Evolutionary conservation across 768 basidiomycete genomes (phyloP), one percentile per base, ranked within the genome.

Genomic region (Podaxis sp.): DNA sequence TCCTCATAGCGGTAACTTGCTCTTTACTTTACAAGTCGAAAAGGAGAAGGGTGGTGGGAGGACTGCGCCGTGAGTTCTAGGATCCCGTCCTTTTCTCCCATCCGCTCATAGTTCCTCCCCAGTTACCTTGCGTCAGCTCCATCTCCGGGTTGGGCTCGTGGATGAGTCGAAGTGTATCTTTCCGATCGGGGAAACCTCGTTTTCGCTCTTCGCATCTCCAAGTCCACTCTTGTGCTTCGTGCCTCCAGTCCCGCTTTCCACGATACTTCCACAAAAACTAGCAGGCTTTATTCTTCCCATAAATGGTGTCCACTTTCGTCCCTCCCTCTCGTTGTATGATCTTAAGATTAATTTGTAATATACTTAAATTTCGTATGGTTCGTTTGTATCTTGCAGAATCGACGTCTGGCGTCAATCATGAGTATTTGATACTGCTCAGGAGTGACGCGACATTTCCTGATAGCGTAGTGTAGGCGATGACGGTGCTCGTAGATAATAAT

Each of bases 21-120:
- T 83, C 6, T 98, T 91, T 63, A 90, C 93, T 65, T 85, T 98
- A 67, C 84, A 90, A 1, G 86, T 98, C 9, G 96, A 99, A 73
- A 90, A 82, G 65, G 78, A 80, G 64, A 95, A 92, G 68, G 96
- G 96, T 0, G 59, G 76, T 36, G 96, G 96, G 5, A 81, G 85
- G 61, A 98, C 93, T 23, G 81, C 86, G 63, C 86, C 89, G 90
- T 94, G 71, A 63, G 87, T 47, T 10, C 4, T 27, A 1, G 18
- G 9, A 5, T 5, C 32, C 13, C n/a, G 10, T 3, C 4, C 13
- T 13, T 18, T 11, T 37, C 2, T 1, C 36, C n/a, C 7, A 10
- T 23, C 16, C 18, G 32, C 10, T 53, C 35, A 46, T 11, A 6
- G 4, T 13, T 14, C 3, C 21, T 6, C 13, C 32, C 32, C 28